Conservation (phyloP, 305 asterid species). For the Fraxinus floribunda region DNA sequence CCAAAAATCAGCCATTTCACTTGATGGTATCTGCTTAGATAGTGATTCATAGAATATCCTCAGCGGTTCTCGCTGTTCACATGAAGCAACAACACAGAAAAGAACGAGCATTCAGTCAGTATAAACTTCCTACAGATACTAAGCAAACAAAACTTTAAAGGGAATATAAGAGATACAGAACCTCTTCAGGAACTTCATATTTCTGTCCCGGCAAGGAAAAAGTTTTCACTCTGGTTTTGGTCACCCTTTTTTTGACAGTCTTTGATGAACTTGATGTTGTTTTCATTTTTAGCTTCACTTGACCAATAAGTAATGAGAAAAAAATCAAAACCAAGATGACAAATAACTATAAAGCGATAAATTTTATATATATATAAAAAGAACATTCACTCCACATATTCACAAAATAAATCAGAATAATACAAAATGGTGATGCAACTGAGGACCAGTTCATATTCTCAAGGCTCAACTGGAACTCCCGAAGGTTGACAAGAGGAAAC, state of each 20-base stretch:
- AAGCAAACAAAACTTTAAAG: not conserved
- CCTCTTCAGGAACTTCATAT: conserved; percentile 92
- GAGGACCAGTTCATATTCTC: not conserved
- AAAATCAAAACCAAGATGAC: conserved; percentile 15
- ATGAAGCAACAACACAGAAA: conserved; percentile 10
- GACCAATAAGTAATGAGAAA: conserved; percentile 33
- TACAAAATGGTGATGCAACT: not conserved
- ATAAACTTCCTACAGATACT: not conserved
- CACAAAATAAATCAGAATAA: not conserved
- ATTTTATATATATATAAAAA: not conserved
- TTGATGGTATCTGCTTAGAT: conserved; percentile 83
- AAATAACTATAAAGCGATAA: not conserved
- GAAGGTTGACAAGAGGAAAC: not conserved
- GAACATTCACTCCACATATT: not conserved
- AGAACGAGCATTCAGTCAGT: not conserved
- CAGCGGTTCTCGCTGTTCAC: conserved; percentile 79
- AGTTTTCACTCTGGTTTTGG: conserved; percentile 66
- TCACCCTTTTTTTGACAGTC: conserved; percentile 43
- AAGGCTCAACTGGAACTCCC: not conserved
- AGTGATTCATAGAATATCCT: conserved; percentile 87
- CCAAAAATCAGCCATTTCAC: conserved; percentile 99
- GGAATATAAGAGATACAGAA: conserved; percentile 24
- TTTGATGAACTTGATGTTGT: conserved; percentile 54
- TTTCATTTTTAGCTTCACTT: conserved; percentile 61
- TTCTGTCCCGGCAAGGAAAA: conserved; percentile 91